Conservation (phyloP, 257 asterid genomes). For the Lithospermum erythrorhizon region DNA sequence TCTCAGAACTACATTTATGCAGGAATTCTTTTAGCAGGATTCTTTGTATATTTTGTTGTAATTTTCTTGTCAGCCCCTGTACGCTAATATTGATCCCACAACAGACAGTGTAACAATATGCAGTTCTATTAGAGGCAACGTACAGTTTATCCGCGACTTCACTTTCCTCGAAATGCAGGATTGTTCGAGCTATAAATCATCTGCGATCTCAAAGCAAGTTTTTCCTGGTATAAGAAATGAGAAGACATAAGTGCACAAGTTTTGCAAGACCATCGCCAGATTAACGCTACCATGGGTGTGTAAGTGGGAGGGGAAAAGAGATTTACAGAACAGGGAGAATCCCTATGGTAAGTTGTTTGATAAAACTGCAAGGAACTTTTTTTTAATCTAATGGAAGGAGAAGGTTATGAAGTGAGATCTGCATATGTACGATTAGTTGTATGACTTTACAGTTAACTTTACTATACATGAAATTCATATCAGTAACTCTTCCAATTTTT, state of each 20-base stretch:
- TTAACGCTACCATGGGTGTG: background rate
- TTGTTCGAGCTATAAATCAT: too few relatives aligned
- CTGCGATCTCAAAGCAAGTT: too few relatives aligned
- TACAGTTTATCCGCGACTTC: background rate
- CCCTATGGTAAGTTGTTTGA: background rate
- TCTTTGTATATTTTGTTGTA: conserved; percentile 72
- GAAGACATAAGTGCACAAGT: background rate
- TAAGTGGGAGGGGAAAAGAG: background rate
- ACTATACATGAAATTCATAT: too few relatives aligned
- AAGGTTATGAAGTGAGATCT: background rate
- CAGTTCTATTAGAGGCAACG: conserved; percentile 8
- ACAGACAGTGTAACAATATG: background rate
- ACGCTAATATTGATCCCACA: conserved; percentile 30
- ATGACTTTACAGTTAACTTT: too few relatives aligned
- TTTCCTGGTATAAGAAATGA: background rate
- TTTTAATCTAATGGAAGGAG: too few relatives aligned
- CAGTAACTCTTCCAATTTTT: too few relatives aligned
- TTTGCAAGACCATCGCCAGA: background rate
- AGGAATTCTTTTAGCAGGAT: conserved; percentile 92
- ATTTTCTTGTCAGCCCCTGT: conserved; percentile 84
- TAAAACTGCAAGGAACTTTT: too few relatives aligned
- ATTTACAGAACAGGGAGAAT: background rate
- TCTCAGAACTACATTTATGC: conserved; percentile 78
- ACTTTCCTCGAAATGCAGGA: background rate
- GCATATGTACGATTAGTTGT: too few relatives aligned